A percentile compares a stretch with the other conserved stretches of the same genome.
Evolutionary conservation across 805 yeast genomes (phyloP).

Genomic region (Saccharomycopsis sp.): DNA sequence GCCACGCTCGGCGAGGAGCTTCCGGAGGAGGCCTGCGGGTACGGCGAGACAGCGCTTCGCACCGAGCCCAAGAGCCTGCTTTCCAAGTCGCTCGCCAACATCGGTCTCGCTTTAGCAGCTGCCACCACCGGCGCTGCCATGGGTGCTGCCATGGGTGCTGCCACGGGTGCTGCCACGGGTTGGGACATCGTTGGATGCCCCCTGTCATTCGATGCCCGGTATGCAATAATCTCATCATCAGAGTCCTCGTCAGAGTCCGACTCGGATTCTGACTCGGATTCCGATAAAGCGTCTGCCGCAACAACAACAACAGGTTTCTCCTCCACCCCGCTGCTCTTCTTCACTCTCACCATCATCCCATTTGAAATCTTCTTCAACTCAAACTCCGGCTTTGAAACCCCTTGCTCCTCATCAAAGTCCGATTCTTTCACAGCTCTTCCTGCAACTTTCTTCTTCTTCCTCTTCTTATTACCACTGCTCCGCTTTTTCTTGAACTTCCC

Average conservation of each 20-base stretch:
- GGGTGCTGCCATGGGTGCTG: not conserved
- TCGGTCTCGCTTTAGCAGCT: not conserved
- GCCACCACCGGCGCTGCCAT: not conserved
- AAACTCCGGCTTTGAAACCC: not conserved
- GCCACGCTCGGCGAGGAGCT: too few species aligned
- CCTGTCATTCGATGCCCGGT: not conserved
- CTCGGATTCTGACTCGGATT: not conserved
- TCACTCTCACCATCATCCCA: not conserved
- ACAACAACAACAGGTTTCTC: not conserved
- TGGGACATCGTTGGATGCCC: too few species aligned
- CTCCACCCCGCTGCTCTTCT: not conserved
- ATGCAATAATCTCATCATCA: not conserved
- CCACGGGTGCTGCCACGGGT: not conserved
- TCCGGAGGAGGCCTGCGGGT: too few species aligned
- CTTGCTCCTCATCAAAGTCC: not conserved
- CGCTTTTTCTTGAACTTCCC: not conserved
- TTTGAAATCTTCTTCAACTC: not conserved
- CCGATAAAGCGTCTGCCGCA: not conserved
- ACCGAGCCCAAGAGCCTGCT: not conserved
- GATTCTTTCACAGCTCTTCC: not conserved
- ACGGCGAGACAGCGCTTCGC: too few species aligned
- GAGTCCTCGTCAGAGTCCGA: not conserved
- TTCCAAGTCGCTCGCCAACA: slow-evolving; percentile 5
- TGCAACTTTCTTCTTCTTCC: not conserved
- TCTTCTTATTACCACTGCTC: not conserved